Evolutionary conservation across 2,329 filamentous ascomycete species (phyloP).

Genomic region (Geosmithia putterillii): DNA sequence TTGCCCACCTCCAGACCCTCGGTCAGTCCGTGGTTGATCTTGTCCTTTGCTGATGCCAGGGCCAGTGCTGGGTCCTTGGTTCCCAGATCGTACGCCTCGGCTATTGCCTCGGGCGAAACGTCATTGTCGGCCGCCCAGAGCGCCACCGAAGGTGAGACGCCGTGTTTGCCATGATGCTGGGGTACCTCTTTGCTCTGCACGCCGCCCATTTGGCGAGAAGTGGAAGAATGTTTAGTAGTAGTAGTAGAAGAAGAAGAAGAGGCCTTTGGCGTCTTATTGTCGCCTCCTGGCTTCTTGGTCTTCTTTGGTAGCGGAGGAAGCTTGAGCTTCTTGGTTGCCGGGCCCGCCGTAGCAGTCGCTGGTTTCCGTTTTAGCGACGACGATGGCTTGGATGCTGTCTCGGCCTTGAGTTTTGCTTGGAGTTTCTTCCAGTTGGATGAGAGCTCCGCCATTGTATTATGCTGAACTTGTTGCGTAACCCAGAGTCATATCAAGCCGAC

Average conservation of each 20-base stretch:
- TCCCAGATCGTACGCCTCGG: constrained; percentile 48
- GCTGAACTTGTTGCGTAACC: neutral
- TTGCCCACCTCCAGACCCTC: constrained; percentile 62
- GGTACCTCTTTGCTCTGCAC: constrained; percentile 33
- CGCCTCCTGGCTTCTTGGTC: constrained; percentile 2
- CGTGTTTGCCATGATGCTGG: constrained; percentile 21
- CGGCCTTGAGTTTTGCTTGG: constrained; percentile 46
- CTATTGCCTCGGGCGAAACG: constrained; percentile 46
- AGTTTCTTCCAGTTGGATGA: constrained; percentile 72
- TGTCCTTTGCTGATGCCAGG: constrained; percentile 32
- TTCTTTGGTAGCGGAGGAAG: constrained; percentile 1
- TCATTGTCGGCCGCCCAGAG: constrained; percentile 50
- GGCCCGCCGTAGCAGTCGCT: constrained; percentile 11
- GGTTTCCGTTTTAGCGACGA: constrained; percentile 31
- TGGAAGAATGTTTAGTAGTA: too few relatives aligned
- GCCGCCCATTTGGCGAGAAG: constrained; percentile 36
- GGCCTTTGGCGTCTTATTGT: too few relatives aligned
- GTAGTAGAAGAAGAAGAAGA: too few relatives aligned
- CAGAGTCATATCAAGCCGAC: neutral
- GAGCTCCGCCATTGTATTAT: constrained; percentile 26
- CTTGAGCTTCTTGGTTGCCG: constrained; percentile 17
- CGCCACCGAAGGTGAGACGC: constrained; percentile 40
- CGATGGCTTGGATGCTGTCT: constrained; percentile 20
- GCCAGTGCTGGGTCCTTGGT: constrained; percentile 33
- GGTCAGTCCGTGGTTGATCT: constrained; percentile 52